phyloP scores from a whole-genome alignment of 371 early-diverging fungal genomes.

The Mucor irregularis region DNA sequence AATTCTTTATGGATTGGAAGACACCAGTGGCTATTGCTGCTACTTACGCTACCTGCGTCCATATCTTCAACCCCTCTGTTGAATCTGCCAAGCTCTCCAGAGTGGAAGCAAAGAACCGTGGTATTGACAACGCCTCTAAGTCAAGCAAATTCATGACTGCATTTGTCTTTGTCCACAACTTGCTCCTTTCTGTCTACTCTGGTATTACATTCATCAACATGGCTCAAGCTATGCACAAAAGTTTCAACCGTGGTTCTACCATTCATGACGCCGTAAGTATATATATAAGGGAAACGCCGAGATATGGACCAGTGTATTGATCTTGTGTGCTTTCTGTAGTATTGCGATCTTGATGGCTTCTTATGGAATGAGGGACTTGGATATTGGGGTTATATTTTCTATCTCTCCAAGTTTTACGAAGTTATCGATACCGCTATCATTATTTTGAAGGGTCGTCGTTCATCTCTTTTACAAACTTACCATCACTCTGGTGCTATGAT shows the following conservation, averaged over 20 bases:
- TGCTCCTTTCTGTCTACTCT: slow-evolving; percentile 69
- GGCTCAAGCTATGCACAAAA: slow-evolving; percentile 55
- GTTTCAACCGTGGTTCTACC: slow-evolving; percentile 34
- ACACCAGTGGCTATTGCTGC: slow-evolving; percentile 67
- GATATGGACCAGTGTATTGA: too few relatives aligned
- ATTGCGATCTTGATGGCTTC: slow-evolving; percentile 67
- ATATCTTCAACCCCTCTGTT: slow-evolving; percentile 61
- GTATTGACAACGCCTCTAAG: slow-evolving; percentile 34
- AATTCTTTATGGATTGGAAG: slow-evolving; percentile 76
- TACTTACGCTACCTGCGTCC: slow-evolving; percentile 53
- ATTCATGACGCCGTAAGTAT: slow-evolving; percentile 56
- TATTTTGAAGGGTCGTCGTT: slow-evolving; percentile 76
- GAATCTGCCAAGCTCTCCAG: slow-evolving; percentile 50
- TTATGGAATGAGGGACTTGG: slow-evolving; percentile 74
- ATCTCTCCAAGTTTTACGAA: slow-evolving; percentile 88
- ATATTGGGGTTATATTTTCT: slow-evolving; percentile 82
- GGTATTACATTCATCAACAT: slow-evolving; percentile 68
- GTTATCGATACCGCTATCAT: slow-evolving; percentile 87
- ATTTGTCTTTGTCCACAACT: slow-evolving; percentile 79
- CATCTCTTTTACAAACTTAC: slow-evolving; percentile 83
- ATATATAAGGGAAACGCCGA: too few relatives aligned
- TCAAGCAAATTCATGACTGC: slow-evolving; percentile 62
- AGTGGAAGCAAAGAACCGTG: slow-evolving; percentile 54
- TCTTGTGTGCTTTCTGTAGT: slow-evolving; percentile 49
- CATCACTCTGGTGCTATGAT: slow-evolving; percentile 91